phyloP scores from a whole-genome alignment of 2,329 filamentous ascomycete species.

The Alternaria solani region DNA sequence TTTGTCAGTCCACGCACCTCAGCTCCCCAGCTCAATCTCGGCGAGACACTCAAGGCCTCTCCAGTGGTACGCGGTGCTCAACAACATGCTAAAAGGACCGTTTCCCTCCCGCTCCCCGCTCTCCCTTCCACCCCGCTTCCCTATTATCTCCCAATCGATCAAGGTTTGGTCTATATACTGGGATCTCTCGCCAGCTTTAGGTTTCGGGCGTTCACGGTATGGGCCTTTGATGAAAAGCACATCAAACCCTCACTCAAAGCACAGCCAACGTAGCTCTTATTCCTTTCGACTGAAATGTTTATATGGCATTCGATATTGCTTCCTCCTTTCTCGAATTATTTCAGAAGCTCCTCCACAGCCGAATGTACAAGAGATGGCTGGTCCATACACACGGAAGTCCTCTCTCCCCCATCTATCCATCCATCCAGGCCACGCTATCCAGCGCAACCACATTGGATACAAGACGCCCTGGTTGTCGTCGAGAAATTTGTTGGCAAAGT shows the following conservation, averaged over 20 bases:
- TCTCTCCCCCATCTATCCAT: neutral
- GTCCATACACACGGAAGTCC: neutral
- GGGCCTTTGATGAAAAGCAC: neutral
- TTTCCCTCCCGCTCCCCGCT: neutral
- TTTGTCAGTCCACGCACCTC: neutral
- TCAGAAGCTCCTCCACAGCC: constrained; percentile 1
- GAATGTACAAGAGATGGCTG: constrained; percentile 8
- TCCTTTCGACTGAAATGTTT: neutral
- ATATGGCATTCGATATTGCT: constrained; percentile 1
- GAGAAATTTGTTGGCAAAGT: constrained; percentile 16
- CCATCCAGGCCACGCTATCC: constrained; percentile 4
- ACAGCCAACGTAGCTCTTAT: neutral
- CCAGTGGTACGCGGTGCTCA: neutral
- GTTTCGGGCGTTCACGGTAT: neutral
- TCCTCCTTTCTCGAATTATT: neutral
- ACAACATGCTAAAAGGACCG: neutral
- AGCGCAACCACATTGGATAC: neutral
- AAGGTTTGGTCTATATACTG: neutral
- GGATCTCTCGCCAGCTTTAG: neutral
- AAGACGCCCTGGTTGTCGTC: neutral
- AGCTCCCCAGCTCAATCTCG: neutral
- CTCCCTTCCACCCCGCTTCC: neutral
- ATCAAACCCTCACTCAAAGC: neutral
- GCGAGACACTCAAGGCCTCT: neutral
- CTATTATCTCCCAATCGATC: neutral